A percentile compares a stretch with the other conserved stretches of the same genome.
Evolutionary conservation across 257 asterid species (phyloP).

Genomic region (Salvia rosmarinus): DNA sequence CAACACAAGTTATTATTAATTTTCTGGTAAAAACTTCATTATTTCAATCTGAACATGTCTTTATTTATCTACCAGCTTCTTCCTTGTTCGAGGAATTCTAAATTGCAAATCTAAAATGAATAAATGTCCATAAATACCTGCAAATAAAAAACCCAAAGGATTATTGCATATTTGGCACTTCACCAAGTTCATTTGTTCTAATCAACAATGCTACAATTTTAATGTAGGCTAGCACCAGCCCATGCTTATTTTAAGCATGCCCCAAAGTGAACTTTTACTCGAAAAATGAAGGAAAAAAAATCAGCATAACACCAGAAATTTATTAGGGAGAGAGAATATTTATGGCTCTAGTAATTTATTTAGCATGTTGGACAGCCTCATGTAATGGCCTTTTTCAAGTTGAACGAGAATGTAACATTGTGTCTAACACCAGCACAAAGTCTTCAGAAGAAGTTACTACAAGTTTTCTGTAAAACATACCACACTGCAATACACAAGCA

Average conservation of each 20-base stretch:
- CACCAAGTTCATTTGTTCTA: conserved; percentile 1
- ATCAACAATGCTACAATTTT: conserved; percentile 18
- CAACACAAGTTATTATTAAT: neutral
- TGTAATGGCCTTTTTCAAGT: neutral
- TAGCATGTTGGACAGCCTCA: conserved; percentile 2
- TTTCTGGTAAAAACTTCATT: conserved; percentile 9
- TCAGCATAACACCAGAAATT: neutral
- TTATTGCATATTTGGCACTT: conserved; percentile 5
- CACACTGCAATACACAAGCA: neutral
- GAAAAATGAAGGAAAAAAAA: neutral
- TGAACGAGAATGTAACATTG: neutral
- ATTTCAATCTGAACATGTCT: neutral
- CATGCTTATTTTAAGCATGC: neutral
- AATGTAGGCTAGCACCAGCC: neutral
- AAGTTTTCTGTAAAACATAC: neutral
- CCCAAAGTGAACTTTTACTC: neutral
- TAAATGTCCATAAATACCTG: neutral
- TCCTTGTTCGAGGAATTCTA: neutral
- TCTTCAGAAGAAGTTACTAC: neutral
- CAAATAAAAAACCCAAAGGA: neutral
- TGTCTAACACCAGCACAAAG: neutral
- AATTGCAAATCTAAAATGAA: neutral
- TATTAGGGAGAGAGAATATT: conserved; percentile 2
- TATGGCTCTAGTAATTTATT: neutral
- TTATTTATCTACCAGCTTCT: conserved; percentile 20